Evolutionary conservation across 108 stramenopile species (phyloP), one percentile per base, ranked within the genome.

Genomic region (Bacterosira constricta): DNA sequence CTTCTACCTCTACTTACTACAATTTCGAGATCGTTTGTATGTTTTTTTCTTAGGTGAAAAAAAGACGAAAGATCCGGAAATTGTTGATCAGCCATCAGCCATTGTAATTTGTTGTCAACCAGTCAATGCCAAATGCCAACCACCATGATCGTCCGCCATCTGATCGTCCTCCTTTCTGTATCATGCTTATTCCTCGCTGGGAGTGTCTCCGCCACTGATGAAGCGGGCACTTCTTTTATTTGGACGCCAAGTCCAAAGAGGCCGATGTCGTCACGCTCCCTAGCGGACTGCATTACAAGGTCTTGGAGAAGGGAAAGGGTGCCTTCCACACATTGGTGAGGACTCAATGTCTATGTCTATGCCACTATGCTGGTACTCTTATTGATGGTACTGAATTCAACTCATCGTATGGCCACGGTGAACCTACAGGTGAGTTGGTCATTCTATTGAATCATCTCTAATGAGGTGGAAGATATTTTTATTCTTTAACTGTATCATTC

Each of bases 311-410:
- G 54, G 93, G 93, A 23, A 52, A 38, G 4, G 93, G 93, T 2
- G 36, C 54, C 9, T 63, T 31, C 32, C 89, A 88, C 71, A 93
- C 94, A 3, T 73, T 63, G n/a, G 71, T 74, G n/a, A n/a, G n/a
- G n/a, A n/a, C n/a, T 29, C 63, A 64, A 31, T 80, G 79, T 42
- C 86, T 91, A 21, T 92, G 91, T 66, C 56, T 64, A 3, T 97
- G 96, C 66, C 96, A 97, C 74, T 97, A 97, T 76, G n/a, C 87
- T 50, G 96, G 96, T 15, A 88, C 83, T 9, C 64, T 97, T 29
- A 82, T 90, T 35, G 89, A 93, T 83, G 96, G 96, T 3, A 90
- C 88, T 6, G 77, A 85, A 21, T 95, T 97, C 66, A 94, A 95
- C 75, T 84, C 84, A 21, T 81, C 80, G 34, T 94, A 95, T 62